Base-by-base conservation (phyloP, 1,284 basidiomycete species). In the Heterobasidion irregulare region DNA sequence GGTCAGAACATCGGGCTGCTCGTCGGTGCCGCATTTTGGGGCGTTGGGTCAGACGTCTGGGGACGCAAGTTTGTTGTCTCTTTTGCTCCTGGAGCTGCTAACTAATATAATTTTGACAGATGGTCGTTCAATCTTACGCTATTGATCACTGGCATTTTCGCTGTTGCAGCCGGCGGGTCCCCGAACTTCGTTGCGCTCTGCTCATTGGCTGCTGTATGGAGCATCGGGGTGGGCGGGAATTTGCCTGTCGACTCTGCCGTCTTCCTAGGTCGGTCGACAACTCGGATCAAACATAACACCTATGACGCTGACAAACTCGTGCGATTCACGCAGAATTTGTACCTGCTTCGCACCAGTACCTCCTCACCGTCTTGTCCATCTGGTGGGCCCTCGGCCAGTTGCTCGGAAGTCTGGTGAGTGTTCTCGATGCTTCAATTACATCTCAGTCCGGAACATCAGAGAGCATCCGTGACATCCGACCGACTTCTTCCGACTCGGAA, bases 211-310 rank as follows among this genome's bases (percentile, higher is more conserved):
- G 77, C 82, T 0, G 69, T 80, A 2, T 80, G 80, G 73, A 80
- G 80, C 2, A 67, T 85, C 6, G 84, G 85, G 2, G 87, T 83
- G 1, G 89, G 79, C 41, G 83, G 83, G n/a, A 88, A 88, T 62
- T 66, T 86, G 48, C 84, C 89, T 0, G 87, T 92, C 6, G 89
- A 92, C 65, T 86, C 86, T 13, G 83, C 87, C 0, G 83, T 92
- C 52, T 88, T 89, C 64, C 75, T 92, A 12, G 84, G 87, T 88
- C 56, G 35, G 49, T 38, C 47, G 26, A 26, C 26, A 26, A 26
- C 26, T 26, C 26, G 26, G 26, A 26, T 26, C 4, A 26, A 26
- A 26, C 26, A 35, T 50, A 6, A 38, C 15, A 38, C 35, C 16
- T 50, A 26, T 26, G 26, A 26, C 10, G 49, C 16, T 47, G 13